Percentiles rank a stretch among this genome's conserved stretches.
These are phyloP conservation scores for Entomortierella lignicola DNA, from an alignment of 192 early-diverging fungal species.

Conservation along the genomic window DNA sequence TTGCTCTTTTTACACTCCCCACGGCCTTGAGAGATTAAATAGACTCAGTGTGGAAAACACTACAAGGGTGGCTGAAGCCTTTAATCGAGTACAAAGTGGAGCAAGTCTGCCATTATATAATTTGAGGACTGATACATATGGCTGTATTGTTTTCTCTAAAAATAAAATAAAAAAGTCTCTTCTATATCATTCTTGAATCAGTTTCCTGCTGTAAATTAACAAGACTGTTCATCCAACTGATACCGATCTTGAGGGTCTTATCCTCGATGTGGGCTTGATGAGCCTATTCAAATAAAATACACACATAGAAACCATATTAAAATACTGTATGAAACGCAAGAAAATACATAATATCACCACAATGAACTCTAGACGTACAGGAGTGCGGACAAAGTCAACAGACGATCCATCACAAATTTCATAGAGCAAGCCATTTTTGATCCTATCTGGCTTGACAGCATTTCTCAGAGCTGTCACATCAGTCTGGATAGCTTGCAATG, in stretches of 20 bases:
- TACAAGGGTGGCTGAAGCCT: no score
- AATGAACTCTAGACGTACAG: no score
- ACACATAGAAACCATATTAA: neutral
- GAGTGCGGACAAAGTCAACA: constrained; percentile 41
- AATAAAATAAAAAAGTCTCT: no score
- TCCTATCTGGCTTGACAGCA: constrained; percentile 35
- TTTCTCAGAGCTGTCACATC: constrained; percentile 37
- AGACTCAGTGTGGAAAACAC: no score
- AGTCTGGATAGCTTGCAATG: constrained; percentile 25
- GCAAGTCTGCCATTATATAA: no score
- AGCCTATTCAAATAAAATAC: constrained; percentile 4
- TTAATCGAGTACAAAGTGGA: no score
- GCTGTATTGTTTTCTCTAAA: no score
- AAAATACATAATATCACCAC: neutral
- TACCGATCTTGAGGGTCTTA: constrained; percentile 38
- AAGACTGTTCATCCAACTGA: constrained; percentile 51
- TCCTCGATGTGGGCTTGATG: constrained; percentile 47
- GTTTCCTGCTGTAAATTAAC: constrained; percentile 40
- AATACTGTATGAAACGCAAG: no score
- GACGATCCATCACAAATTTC: constrained; percentile 49
- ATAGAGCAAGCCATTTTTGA: constrained; percentile 39
- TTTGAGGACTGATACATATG: no score
- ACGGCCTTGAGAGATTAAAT: no score
- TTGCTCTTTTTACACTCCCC: no score
- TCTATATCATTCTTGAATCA: neutral